phyloP scores from a whole-genome alignment of 352 stramenopile genomes.

The Phytophthora crassamura region DNA sequence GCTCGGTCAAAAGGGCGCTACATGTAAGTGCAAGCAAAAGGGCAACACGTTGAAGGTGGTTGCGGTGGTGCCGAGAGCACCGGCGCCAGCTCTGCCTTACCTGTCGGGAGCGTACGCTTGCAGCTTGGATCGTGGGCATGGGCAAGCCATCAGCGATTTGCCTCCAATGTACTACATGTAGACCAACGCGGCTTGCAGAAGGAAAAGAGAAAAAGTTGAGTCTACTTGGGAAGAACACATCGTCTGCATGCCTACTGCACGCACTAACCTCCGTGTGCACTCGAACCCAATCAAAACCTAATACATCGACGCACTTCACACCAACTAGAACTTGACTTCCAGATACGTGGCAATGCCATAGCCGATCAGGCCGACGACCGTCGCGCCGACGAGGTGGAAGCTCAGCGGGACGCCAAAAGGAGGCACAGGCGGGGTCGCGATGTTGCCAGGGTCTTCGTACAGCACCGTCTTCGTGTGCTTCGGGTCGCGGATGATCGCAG shows the following conservation, averaged over 20 bases:
- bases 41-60: constrained; percentile 28
- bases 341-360: constrained; percentile 70
- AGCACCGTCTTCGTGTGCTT: constrained; percentile 75
- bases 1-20: neutral
- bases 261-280: constrained; percentile 12
- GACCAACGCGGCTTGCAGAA: neutral
- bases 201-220: constrained; percentile 5
- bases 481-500: constrained; percentile 78
- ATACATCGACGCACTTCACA: constrained; percentile 30
- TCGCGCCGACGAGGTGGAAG: constrained; percentile 63
- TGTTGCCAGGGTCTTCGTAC: constrained; percentile 88
- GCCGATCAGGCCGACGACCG: constrained; percentile 65
- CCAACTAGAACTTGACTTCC: constrained; percentile 53
- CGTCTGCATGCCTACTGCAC: constrained; percentile 1
- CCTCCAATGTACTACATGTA: too few species aligned
- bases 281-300: constrained; percentile 20
- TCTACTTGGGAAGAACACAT: constrained; percentile 23
- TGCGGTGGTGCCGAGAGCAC: constrained; percentile 27
- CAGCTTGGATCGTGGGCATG: constrained; percentile 19
- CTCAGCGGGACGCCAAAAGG: constrained; percentile 75
- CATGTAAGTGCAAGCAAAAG: constrained; percentile 2
- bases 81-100: neutral
- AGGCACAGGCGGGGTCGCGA: constrained; percentile 72
- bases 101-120: constrained; percentile 24
- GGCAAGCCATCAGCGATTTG: constrained; percentile 3